phyloP scores from a whole-genome alignment of 192 early-diverging fungal genomes.

The Gigaspora rosea region DNA sequence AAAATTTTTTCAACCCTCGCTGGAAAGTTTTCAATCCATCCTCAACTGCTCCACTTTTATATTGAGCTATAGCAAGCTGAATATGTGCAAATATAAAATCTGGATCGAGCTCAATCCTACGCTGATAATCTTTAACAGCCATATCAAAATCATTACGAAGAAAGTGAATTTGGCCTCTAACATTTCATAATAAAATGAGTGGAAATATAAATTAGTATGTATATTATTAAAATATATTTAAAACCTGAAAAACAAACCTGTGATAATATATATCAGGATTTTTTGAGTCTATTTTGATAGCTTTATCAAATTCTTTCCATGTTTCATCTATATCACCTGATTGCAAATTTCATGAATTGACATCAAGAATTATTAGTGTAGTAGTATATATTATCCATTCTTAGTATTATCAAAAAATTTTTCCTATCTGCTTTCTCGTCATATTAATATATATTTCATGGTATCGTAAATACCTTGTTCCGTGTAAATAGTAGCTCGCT shows the following conservation, averaged over 20 bases:
- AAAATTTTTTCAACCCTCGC: constrained; percentile 77
- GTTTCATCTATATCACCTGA: constrained; percentile 59
- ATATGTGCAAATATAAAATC: constrained; percentile 90
- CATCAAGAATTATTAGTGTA: too few relatives aligned
- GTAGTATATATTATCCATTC: too few relatives aligned
- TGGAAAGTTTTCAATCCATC: constrained; percentile 78
- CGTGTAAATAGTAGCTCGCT: constrained; percentile 89
- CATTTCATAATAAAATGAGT: neutral
- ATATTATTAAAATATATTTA: neutral
- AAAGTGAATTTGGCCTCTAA: constrained; percentile 68
- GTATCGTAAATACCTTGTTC: constrained; percentile 61
- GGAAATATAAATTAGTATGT: too few relatives aligned
- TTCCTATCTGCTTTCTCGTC: neutral
- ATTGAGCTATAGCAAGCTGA: constrained; percentile 91
- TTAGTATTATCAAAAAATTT: neutral
- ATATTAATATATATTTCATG: neutral
- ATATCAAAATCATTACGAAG: constrained; percentile 78
- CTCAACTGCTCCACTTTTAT: constrained; percentile 81
- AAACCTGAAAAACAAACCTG: constrained; percentile 35
- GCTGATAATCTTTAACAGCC: constrained; percentile 84
- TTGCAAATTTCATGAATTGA: neutral
- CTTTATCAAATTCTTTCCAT: constrained; percentile 69
- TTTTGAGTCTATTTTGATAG: constrained; percentile 63
- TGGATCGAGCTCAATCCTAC: constrained; percentile 75
- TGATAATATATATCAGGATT: constrained; percentile 95